These are phyloP conservation scores for Tetrapisispora iriomotensis DNA, from an alignment of 805 yeast species.

Conservation along the genomic window DNA sequence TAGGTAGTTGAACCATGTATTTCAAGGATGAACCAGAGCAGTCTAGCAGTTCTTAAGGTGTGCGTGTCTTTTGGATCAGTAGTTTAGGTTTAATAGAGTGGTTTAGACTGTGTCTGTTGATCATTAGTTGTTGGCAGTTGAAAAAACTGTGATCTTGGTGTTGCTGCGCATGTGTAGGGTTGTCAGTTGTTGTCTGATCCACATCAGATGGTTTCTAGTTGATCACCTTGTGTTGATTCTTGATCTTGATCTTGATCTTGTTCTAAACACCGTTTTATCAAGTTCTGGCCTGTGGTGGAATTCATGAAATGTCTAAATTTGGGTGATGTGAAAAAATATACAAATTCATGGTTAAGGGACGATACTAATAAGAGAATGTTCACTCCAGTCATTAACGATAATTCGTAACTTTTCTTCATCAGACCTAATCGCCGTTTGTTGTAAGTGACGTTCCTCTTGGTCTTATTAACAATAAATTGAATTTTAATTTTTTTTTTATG, in stretches of 20 bases:
- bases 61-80: no score
- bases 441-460: conserved; percentile 94
- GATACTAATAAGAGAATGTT: conserved; percentile 88
- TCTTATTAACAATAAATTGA: conserved; percentile 88
- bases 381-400: conserved; percentile 91
- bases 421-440: conserved; percentile 96
- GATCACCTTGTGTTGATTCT: not conserved
- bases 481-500: conserved; percentile 32
- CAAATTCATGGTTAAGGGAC: conserved; percentile 80
- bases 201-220: no score
- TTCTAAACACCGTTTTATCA: conserved; percentile 34
- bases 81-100: no score
- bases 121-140: no score
- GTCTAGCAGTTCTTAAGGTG: no score
- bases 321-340: conserved; percentile 94
- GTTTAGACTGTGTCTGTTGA: no score
- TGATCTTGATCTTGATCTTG: not conserved
- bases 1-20: no score
- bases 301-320: conserved; percentile 92
- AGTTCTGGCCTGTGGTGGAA: conserved; percentile 85
- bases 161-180: no score
- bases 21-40: no score
- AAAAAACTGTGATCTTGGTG: no score
- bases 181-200: no score
- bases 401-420: conserved; percentile 96